phyloP scores from a whole-genome alignment of 148 eudicot species.

The Mesembryanthemum crystallinum region DNA sequence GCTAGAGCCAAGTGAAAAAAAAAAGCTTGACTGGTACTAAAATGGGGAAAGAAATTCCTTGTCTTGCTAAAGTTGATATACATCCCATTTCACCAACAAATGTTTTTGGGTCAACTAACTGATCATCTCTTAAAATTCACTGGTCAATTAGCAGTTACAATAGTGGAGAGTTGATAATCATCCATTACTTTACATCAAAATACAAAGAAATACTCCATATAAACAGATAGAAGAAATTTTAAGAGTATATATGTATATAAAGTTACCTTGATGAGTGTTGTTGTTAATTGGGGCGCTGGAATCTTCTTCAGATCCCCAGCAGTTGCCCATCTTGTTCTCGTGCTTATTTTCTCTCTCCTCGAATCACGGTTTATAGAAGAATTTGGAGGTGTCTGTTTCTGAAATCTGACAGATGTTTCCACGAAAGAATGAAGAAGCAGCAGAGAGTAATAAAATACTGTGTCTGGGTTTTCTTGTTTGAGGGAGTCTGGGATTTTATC shows the following conservation, averaged over 20 bases:
- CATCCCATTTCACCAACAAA: neutral
- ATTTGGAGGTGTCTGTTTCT: neutral
- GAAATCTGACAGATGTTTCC: neutral
- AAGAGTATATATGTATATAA: neutral
- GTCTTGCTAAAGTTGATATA: too few species aligned
- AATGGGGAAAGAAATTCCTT: too few species aligned
- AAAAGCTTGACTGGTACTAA: too few species aligned
- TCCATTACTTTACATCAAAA: too few species aligned
- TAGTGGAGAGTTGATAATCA: too few species aligned
- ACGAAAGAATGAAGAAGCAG: conserved; percentile 12
- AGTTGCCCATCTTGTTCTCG: conserved; percentile 48
- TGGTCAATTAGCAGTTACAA: too few species aligned
- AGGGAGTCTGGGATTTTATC: too few species aligned
- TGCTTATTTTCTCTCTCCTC: neutral
- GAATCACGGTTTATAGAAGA: too few species aligned
- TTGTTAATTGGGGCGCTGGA: conserved; percentile 21
- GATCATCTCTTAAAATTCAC: too few species aligned
- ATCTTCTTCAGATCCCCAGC: conserved; percentile 43
- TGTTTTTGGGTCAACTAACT: neutral
- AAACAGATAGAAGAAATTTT: neutral
- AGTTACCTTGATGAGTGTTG: conserved; percentile 27
- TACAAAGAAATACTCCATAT: neutral
- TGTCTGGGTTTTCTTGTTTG: neutral
- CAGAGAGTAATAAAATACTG: neutral
- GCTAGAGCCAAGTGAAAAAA: too few species aligned